Evolutionary conservation across 805 yeast species (phyloP).

Genomic region (Suhomyces vadensis): DNA sequence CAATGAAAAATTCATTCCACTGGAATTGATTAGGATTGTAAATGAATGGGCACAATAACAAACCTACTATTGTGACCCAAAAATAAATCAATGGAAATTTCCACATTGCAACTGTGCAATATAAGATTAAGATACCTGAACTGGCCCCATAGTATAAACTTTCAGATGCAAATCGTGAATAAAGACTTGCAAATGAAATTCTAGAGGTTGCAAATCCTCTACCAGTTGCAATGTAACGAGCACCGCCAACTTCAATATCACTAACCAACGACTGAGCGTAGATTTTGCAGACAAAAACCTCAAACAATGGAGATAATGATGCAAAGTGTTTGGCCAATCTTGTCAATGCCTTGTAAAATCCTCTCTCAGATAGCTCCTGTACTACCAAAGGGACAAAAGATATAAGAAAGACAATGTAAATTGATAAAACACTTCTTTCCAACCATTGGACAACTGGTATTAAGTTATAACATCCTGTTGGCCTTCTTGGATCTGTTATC

Average conservation of each 20-base stretch:
- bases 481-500: conserved; percentile 59
- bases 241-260: conserved; percentile 77
- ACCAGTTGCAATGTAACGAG: conserved; percentile 79
- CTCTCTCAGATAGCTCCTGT: conserved; percentile 76
- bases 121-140: conserved; percentile 52
- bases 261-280: conserved; percentile 69
- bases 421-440: conserved; percentile 69
- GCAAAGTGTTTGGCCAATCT: conserved; percentile 65
- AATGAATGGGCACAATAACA: conserved; percentile 69
- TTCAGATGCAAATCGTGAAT: conserved; percentile 64
- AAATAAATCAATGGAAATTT: conserved; percentile 59
- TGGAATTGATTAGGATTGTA: conserved; percentile 79
- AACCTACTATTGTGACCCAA: conserved; percentile 68
- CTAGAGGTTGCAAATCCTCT: conserved; percentile 80
- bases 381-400: conserved; percentile 75
- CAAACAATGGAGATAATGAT: conserved; percentile 76
- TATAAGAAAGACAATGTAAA: conserved; percentile 70
- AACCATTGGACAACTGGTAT: conserved; percentile 75
- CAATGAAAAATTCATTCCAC: conserved; percentile 67
- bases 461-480: conserved; percentile 71
- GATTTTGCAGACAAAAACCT: conserved; percentile 74
- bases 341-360: conserved; percentile 65
- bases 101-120: conserved; percentile 66
- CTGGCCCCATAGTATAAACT: conserved; percentile 65
- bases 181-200: conserved; percentile 62